Evolutionary conservation across 345 rosid species (phyloP), one percentile per base, ranked within the genome.

Genomic region (Rubroshorea leprosula): DNA sequence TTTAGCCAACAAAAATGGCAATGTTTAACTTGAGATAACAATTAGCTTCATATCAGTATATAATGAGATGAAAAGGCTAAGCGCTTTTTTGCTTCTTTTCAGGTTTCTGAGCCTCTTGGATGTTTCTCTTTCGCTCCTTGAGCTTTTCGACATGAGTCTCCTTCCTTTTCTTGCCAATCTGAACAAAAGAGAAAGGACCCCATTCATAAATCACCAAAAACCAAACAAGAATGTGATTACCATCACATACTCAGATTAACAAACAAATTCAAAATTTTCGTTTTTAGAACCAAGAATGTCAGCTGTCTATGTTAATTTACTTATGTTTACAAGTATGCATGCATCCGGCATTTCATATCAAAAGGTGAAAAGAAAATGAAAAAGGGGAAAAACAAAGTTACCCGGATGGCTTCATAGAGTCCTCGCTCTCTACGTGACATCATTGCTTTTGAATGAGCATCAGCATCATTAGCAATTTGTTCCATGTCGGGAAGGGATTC

Each of bases 401-500:
- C 98, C 95, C 75, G 51, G 57, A 87, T 85, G 46, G 97, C 96
- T 17, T 71, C 62, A 16, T 58, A 69, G 41, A 89, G 88, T 35
- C 78, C 78, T 72, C 81, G 83, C 84, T 79, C 71, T 49, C 76
- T 85, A 38, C 88, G 80, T 4, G 96, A 62, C 92, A 93, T 85
- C 62, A 70, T 1, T 29, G 73, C 19, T 55, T 16, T 51, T 1
- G 82, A 27, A 69, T 76, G 71, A 47, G 47, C 70, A 24, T 74
- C 80, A 0, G 50, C 0, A 63, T 86, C 96, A 21, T 71, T 46
- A 0, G 78, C 77, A 49, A 56, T 67, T 75, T 76, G 91, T 47
- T 65, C 49, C 27, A 56, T 4, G 59, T 73, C 78, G 24, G 68
- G 66, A 44, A 7, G 64, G 57, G 75, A 16, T 55, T 73, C 89